Conservation (phyloP, 768 basidiomycete species). For the Auriscalpium orientale region DNA sequence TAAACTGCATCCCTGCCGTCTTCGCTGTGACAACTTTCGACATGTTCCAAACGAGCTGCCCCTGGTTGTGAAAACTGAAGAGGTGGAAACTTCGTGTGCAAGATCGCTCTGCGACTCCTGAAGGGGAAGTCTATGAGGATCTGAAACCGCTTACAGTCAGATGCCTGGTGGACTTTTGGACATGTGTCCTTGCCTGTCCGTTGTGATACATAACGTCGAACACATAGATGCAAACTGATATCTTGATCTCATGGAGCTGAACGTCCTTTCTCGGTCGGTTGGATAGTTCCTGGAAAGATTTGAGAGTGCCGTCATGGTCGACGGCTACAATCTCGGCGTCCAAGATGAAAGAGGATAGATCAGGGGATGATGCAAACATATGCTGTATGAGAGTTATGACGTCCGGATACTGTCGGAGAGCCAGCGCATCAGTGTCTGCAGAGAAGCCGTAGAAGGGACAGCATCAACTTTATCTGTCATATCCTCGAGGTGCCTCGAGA, state of each 20-base stretch:
- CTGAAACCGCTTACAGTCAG: constrained; percentile 30
- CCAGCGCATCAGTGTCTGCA: not conserved
- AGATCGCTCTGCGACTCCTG: constrained; percentile 57
- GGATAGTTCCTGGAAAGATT: constrained; percentile 82
- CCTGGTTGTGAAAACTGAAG: constrained; percentile 34
- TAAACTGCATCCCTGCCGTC: constrained; percentile 56
- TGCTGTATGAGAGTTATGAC: constrained; percentile 49
- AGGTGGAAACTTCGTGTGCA: constrained; percentile 57
- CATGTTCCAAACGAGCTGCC: constrained; percentile 62
- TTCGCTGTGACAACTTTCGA: constrained; percentile 62
- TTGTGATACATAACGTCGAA: constrained; percentile 90
- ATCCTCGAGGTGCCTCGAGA: constrained; percentile 85
- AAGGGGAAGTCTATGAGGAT: constrained; percentile 61
- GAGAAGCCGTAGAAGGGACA: no score
- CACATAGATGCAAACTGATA: constrained; percentile 75
- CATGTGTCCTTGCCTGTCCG: constrained; percentile 49
- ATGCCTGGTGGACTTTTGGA: not conserved
- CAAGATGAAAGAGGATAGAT: constrained; percentile 59
- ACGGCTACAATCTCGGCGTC: constrained; percentile 88
- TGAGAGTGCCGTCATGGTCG: constrained; percentile 57
- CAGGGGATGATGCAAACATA: constrained; percentile 37
- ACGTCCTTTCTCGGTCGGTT: constrained; percentile 83
- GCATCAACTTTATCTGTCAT: constrained; percentile 76
- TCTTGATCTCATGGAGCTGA: constrained; percentile 60
- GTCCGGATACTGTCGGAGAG: constrained; percentile 65